Evolutionary conservation across 768 basidiomycete genomes (phyloP).

Genomic region (Macrocybe gigantea): DNA sequence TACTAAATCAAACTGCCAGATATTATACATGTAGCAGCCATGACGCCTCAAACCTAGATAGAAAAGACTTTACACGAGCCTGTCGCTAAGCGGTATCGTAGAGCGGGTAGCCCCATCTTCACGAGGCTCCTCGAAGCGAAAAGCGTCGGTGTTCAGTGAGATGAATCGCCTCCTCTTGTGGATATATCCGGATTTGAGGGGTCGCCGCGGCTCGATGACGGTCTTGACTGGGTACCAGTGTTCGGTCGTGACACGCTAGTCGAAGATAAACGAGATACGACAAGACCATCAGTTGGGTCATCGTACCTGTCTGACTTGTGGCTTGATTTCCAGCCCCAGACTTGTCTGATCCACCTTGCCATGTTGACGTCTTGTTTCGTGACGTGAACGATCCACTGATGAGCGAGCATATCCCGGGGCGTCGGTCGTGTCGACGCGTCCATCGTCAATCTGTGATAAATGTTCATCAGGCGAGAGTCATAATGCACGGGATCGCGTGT

Average conservation of each 20-base stretch:
- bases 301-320: constrained; percentile 41
- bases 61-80: too few species aligned
- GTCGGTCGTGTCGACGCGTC: constrained; percentile 66
- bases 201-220: too few species aligned
- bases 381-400: constrained; percentile 74
- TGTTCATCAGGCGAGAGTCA: neutral
- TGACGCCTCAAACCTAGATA: too few species aligned
- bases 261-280: neutral
- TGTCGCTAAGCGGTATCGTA: too few species aligned
- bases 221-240: constrained; percentile 6
- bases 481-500: neutral
- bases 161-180: too few species aligned
- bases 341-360: constrained; percentile 82
- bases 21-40: too few species aligned
- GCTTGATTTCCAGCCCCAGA: constrained; percentile 70
- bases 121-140: too few species aligned
- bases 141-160: too few species aligned
- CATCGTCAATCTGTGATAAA: constrained; percentile 35
- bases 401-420: constrained; percentile 76
- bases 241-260: constrained; percentile 25
- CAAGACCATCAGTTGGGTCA: constrained; percentile 9
- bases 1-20: too few species aligned
- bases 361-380: constrained; percentile 85
- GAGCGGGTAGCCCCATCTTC: too few species aligned
- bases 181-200: too few species aligned